Evolutionary conservation across 257 asterid genomes (phyloP).

Genomic region (Plectranthus barbatus): DNA sequence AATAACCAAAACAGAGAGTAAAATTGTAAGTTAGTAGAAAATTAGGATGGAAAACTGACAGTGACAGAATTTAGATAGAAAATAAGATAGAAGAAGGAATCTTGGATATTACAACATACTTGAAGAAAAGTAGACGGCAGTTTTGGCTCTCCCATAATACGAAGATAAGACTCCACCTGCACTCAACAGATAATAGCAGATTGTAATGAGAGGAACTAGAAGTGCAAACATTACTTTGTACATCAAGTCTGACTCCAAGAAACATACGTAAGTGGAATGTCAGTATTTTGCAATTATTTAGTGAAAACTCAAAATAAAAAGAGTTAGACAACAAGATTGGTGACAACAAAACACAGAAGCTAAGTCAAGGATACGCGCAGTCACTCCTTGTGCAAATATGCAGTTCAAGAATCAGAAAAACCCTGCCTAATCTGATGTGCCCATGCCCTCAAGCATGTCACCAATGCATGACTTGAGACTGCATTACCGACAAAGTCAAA

Average conservation of each 20-base stretch:
- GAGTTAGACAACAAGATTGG: no score
- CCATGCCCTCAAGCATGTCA: no score
- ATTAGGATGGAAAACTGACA: not conserved
- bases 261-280: not conserved
- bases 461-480: no score
- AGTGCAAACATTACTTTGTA: slow-evolving; percentile 8
- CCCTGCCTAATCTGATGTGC: no score
- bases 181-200: slow-evolving; percentile 19
- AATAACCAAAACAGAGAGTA: not conserved
- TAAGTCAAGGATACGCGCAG: no score
- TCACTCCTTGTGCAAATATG: no score
- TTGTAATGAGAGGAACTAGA: slow-evolving; percentile 4
- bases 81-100: slow-evolving; percentile 7
- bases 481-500: no score
- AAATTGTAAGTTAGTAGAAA: not conserved
- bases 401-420: no score
- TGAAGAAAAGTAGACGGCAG: slow-evolving; percentile 94
- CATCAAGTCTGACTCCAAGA: slow-evolving; percentile 2
- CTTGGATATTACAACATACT: slow-evolving; percentile 34
- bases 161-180: slow-evolving; percentile 96
- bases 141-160: slow-evolving; percentile 83
- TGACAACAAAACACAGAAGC: no score
- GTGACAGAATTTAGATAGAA: slow-evolving; percentile 7
- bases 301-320: not conserved
- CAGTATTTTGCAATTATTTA: not conserved